Evolutionary conservation across 2,329 filamentous ascomycete genomes (phyloP).

Genomic region (Colletotrichum navitas): DNA sequence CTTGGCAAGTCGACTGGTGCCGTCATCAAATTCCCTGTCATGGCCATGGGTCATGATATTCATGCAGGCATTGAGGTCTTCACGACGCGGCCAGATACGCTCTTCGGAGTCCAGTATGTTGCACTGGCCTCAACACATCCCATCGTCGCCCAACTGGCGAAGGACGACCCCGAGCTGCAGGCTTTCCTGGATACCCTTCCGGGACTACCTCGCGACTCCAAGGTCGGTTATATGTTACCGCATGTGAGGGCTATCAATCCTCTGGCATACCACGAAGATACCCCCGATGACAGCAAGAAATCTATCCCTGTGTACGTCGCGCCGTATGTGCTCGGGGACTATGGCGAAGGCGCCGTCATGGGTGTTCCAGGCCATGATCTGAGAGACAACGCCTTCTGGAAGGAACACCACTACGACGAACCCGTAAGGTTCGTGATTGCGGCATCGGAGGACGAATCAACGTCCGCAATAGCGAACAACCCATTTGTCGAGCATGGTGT

Average conservation of each 20-base stretch:
- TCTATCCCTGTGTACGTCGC: slow-evolving; percentile 83
- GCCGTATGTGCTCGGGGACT: slow-evolving; percentile 86
- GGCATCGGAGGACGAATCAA: slow-evolving; percentile 62
- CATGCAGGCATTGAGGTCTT: slow-evolving; percentile 76
- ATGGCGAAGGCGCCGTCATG: slow-evolving; percentile 91
- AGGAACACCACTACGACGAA: slow-evolving; percentile 71
- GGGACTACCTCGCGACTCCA: slow-evolving; percentile 66
- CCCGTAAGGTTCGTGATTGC: slow-evolving; percentile 75
- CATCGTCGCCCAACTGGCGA: slow-evolving; percentile 72
- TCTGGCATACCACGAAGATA: slow-evolving; percentile 66
- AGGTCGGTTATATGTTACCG: slow-evolving; percentile 76
- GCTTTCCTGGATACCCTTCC: slow-evolving; percentile 76
- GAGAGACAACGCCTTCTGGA: slow-evolving; percentile 86
- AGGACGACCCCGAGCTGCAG: slow-evolving; percentile 70
- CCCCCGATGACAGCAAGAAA: slow-evolving; percentile 64
- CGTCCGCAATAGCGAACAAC: slow-evolving; percentile 57
- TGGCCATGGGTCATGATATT: slow-evolving; percentile 56
- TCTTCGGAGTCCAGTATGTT: slow-evolving; percentile 89
- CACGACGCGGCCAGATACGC: slow-evolving; percentile 86
- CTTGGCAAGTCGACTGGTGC: slow-evolving; percentile 83
- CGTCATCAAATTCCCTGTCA: slow-evolving; percentile 76
- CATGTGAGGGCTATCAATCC: slow-evolving; percentile 75
- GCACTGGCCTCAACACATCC: slow-evolving; percentile 82
- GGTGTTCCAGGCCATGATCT: slow-evolving; percentile 88
- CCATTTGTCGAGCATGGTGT: slow-evolving; percentile 76